Percentiles rank a stretch among this genome's conserved stretches.
These are phyloP conservation scores for Escovopsis weberi DNA, from an alignment of 2,329 filamentous ascomycete species.

Conservation along the genomic window DNA sequence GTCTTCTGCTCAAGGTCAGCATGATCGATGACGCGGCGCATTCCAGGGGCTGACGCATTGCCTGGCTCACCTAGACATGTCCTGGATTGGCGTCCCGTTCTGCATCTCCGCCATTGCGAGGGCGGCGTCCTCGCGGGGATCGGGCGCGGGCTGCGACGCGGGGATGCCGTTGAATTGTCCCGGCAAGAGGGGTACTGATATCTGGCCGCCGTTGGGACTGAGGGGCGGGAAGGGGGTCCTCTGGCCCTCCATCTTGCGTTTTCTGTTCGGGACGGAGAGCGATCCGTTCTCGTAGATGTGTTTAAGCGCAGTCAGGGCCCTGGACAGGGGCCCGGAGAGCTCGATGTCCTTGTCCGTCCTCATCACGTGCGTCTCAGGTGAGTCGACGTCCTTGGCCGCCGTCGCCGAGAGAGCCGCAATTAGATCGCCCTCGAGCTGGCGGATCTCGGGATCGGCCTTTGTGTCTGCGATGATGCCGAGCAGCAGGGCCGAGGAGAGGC, in stretches of 20 bases:
- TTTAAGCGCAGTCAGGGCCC: slow-evolving; percentile 44
- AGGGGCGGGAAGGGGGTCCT: slow-evolving; percentile 25
- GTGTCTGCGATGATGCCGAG: slow-evolving; percentile 50
- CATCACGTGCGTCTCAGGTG: slow-evolving; percentile 36
- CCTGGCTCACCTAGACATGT: slow-evolving; percentile 27
- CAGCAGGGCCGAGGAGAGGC: slow-evolving; percentile 48
- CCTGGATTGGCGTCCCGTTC: slow-evolving; percentile 34
- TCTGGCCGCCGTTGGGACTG: slow-evolving; percentile 10
- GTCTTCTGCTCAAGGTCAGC: slow-evolving; percentile 2
- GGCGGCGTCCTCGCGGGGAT: slow-evolving; percentile 46
- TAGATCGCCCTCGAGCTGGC: slow-evolving; percentile 47
- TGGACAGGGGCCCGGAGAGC: slow-evolving; percentile 44
- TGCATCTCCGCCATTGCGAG: slow-evolving; percentile 53
- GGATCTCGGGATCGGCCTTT: slow-evolving; percentile 47
- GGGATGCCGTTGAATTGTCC: slow-evolving; percentile 11
- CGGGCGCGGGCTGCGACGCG: slow-evolving; percentile 12
- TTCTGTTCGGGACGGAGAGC: slow-evolving; percentile 34
- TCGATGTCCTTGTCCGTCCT: slow-evolving; percentile 46
- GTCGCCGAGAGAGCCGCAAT: slow-evolving; percentile 50
- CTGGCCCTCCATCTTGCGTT: slow-evolving; percentile 32
- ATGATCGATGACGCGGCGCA: not conserved
- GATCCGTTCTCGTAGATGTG: slow-evolving; percentile 54
- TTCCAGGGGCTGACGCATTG: not conserved
- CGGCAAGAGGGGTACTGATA: slow-evolving; percentile 10
- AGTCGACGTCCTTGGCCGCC: slow-evolving; percentile 45